These are phyloP conservation scores for Chrysochromulina parva DNA, from an alignment of 78 protist species.

Conservation along the genomic window DNA sequence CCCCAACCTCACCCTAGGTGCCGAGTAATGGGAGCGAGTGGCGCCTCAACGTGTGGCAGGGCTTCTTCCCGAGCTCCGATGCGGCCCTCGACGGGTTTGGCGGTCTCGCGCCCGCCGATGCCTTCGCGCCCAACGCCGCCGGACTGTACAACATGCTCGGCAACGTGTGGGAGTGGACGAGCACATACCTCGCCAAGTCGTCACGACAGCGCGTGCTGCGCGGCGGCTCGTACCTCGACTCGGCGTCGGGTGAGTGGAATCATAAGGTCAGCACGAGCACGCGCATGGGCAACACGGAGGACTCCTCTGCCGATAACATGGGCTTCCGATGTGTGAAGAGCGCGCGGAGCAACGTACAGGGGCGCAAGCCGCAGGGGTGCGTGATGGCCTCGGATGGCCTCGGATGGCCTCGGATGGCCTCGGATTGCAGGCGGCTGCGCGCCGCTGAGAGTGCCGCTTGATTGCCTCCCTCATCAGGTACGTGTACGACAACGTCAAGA, in stretches of 20 bases:
- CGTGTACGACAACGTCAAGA: background rate
- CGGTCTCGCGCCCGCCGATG: background rate
- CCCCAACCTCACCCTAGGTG: background rate
- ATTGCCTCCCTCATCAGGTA: background rate
- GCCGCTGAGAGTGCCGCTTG: too few relatives aligned
- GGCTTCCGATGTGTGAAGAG: constrained; percentile 44
- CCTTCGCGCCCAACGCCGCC: background rate
- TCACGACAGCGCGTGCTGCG: constrained; percentile 15
- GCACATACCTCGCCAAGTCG: background rate
- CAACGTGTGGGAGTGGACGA: constrained; percentile 40
- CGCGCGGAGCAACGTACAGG: background rate
- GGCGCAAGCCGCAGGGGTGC: background rate
- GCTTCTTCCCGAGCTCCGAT: background rate
- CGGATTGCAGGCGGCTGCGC: too few relatives aligned
- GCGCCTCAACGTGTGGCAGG: constrained; percentile 35
- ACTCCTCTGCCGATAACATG: constrained; percentile 4
- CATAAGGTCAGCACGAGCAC: constrained; percentile 1
- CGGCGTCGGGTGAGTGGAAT: constrained; percentile 1
- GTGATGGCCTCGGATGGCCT: background rate
- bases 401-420: background rate
- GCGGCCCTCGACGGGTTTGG: constrained; percentile 5
- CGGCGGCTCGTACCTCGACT: constrained; percentile 47
- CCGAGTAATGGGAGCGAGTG: background rate
- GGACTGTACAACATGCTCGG: constrained; percentile 37
- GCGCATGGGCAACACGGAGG: constrained; percentile 49